Conservation (phyloP, 768 basidiomycete species). For the Auriscalpium microsporum region DNA sequence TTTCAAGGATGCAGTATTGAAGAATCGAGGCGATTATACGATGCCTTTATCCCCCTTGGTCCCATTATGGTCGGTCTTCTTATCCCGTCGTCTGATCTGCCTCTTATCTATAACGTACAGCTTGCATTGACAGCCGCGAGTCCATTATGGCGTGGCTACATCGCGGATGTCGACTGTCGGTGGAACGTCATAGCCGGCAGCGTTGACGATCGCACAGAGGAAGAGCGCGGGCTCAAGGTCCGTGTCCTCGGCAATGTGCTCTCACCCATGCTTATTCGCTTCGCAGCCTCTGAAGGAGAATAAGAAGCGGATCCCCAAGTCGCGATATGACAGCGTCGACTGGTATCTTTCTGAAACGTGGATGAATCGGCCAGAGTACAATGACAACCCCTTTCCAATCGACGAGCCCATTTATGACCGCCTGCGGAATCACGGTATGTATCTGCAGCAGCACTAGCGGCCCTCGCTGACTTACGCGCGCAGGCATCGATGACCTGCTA, state of each 20-base stretch:
- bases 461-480: background rate
- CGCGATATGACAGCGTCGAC: slow-evolving; percentile 94
- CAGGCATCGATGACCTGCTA: slow-evolving; percentile 80
- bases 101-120: slow-evolving; percentile 29
- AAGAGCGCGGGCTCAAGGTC: slow-evolving; percentile 87
- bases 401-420: slow-evolving; percentile 68
- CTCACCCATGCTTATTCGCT: background rate
- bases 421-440: slow-evolving; percentile 66
- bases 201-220: slow-evolving; percentile 93
- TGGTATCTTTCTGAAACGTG: slow-evolving; percentile 83
- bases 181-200: slow-evolving; percentile 99
- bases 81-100: too few species aligned
- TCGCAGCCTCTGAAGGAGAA: slow-evolving; percentile 67
- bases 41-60: slow-evolving; percentile 89
- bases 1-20: slow-evolving; percentile 94
- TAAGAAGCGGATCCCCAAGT: slow-evolving; percentile 83
- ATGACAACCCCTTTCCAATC: slow-evolving; percentile 77
- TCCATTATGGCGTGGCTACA: slow-evolving; percentile 88
- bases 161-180: slow-evolving; percentile 94
- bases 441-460: background rate
- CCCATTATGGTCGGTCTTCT: slow-evolving; percentile 76
- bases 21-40: slow-evolving; percentile 90
- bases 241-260: background rate
- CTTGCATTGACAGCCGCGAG: slow-evolving; percentile 91
- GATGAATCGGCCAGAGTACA: slow-evolving; percentile 89